These are phyloP conservation scores for Penicillium desertorum DNA, from an alignment of 495 filamentous ascomycete genomes.

Conservation along the genomic window DNA sequence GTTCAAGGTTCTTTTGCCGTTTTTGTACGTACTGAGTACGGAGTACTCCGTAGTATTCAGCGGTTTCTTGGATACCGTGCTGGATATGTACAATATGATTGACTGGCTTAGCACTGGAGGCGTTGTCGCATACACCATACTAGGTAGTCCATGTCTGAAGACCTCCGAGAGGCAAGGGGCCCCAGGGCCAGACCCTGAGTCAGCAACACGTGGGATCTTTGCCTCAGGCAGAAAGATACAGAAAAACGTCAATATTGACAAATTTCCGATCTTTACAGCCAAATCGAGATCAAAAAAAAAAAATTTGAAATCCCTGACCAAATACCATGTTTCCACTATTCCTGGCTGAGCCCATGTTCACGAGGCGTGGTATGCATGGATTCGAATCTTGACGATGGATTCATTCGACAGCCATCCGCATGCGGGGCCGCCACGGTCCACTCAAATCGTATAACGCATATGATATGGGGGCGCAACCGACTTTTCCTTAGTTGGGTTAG, in stretches of 20 bases:
- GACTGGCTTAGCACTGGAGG: no score
- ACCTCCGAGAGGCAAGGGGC: no score
- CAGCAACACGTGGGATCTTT: neutral
- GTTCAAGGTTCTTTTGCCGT: neutral
- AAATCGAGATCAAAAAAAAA: neutral
- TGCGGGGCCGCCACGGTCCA: slow-evolving; percentile 25
- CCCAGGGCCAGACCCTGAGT: no score
- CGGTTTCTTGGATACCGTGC: no score
- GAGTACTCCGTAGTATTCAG: no score
- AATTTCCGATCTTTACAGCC: neutral
- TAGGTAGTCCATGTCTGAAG: no score
- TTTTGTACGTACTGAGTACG: no score
- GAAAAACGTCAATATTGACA: neutral
- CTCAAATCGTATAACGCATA: slow-evolving; percentile 18
- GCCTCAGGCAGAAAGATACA: neutral
- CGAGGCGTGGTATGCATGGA: slow-evolving; percentile 18
- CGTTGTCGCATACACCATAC: no score
- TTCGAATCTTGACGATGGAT: slow-evolving; percentile 5
- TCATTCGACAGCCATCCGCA: slow-evolving; percentile 19
- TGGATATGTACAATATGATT: no score
- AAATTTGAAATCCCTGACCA: neutral
- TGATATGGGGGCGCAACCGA: slow-evolving; percentile 20
- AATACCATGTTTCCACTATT: neutral
- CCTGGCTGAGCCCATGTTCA: slow-evolving; percentile 21
- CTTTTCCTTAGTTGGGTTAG: neutral